These are phyloP conservation scores for Ogataea trehaloabstinens DNA, from an alignment of 805 yeast genomes.

Conservation along the genomic window DNA sequence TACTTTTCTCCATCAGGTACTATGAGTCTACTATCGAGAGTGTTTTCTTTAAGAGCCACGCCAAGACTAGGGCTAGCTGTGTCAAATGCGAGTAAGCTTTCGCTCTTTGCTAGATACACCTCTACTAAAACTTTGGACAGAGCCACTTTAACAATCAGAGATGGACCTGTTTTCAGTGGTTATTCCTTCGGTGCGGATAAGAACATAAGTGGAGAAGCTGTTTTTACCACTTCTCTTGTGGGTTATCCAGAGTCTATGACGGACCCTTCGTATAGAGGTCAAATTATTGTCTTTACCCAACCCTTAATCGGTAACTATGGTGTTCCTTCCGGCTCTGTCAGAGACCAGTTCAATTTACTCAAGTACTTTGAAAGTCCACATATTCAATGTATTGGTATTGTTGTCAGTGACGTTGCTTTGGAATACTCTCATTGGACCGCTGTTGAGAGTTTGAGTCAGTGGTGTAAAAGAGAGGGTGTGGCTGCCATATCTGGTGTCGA, in stretches of 20 bases:
- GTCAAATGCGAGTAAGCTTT: not conserved
- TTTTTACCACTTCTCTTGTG: slow-evolving; percentile 94
- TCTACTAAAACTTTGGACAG: slow-evolving; percentile 51
- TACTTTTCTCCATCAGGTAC: too few species aligned
- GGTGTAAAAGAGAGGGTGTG: slow-evolving; percentile 96
- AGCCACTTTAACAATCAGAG: slow-evolving; percentile 87
- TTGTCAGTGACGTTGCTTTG: slow-evolving; percentile 93
- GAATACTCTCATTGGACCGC: slow-evolving; percentile 99
- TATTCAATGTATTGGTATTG: slow-evolving; percentile 93
- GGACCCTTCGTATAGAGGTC: slow-evolving; percentile 97
- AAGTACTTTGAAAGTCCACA: slow-evolving; percentile 90
- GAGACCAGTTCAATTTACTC: slow-evolving; percentile 81
- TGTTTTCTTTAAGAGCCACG: slow-evolving; percentile 10
- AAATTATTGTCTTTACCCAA: slow-evolving; percentile 93
- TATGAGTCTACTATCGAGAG: slow-evolving; percentile 9
- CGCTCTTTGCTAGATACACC: slow-evolving; percentile 18
- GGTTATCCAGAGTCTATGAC: slow-evolving; percentile 99
- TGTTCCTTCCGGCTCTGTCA: slow-evolving; percentile 80
- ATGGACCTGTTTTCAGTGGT: slow-evolving; percentile 92
- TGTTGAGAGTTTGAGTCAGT: slow-evolving; percentile 87
- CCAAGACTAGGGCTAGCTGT: not conserved
- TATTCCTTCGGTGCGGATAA: slow-evolving; percentile 94
- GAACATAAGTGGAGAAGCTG: slow-evolving; percentile 94
- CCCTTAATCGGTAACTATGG: slow-evolving; percentile 98
- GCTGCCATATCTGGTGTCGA: slow-evolving; percentile 97